Percentiles rank a stretch among this genome's conserved stretches.
Conservation (phyloP, 306 rosid species). For the Trifolium pratense region DNA sequence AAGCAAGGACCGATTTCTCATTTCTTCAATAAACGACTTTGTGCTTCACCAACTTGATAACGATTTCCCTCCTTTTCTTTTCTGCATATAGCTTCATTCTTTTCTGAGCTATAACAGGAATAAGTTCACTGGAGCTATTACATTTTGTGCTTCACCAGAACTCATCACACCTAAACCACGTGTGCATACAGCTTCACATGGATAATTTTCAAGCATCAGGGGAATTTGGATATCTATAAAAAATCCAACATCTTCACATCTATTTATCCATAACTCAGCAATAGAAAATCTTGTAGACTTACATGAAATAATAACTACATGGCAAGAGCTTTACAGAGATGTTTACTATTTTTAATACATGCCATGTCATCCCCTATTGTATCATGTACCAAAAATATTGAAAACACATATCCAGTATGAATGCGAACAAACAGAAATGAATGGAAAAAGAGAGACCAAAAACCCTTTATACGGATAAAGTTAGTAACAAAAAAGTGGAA, state of each 20-base stretch:
- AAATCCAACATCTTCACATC: slow-evolving; percentile 4
- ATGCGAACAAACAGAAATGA: slow-evolving; percentile 15
- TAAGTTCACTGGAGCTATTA: too few species aligned
- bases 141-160: too few species aligned
- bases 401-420: not conserved
- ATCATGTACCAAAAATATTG: slow-evolving; percentile 3
- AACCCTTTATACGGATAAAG: not conserved
- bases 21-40: too few species aligned
- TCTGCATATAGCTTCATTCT: too few species aligned
- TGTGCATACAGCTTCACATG: not conserved
- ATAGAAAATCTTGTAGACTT: slow-evolving; percentile 19
- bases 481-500: not conserved
- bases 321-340: not conserved
- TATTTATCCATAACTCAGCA: slow-evolving; percentile 12
- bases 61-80: too few species aligned
- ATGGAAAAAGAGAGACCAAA: slow-evolving; percentile 3
- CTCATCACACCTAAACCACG: not conserved
- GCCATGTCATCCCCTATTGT: slow-evolving; percentile 13
- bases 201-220: not conserved
- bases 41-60: too few species aligned
- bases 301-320: slow-evolving; percentile 11
- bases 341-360: not conserved
- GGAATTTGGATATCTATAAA: slow-evolving; percentile 21
- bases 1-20: too few species aligned
- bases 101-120: too few species aligned